Base-by-base conservation (phyloP, 352 stramenopile genomes). In the Aphanomyces astaci region DNA sequence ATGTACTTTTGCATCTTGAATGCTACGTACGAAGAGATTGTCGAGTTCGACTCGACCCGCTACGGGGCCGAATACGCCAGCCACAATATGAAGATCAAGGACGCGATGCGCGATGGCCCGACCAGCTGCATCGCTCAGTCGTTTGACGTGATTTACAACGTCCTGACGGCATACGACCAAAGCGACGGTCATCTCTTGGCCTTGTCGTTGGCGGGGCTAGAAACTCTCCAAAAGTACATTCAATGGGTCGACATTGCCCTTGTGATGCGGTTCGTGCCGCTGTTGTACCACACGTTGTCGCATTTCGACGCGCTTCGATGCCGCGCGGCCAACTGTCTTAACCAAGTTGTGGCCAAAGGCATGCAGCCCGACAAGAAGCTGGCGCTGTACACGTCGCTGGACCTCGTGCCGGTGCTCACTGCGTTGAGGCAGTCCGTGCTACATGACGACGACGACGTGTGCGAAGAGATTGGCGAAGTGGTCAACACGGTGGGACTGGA, bases 1-100 rank as follows among this genome's bases (percentile, higher is more conserved):
- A 89, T 96, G 78, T 96, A 92, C 71, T 91, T 97, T 49, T 84
- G 89, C 36, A 88, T 96, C 52, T 72, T 96, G n/a, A 78, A 86
- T 55, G 84, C 86, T 4, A 92, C 96, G 46, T 91, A 96, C 71
- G 88, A 96, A 66, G 90, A 97, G 68, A 94, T 97, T 62, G 90
- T 96, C 65, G 81, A 90, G 69, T 94, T 95, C 66, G 81, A 95
- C 71, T 76, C 82, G 31, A 76, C 85, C 63, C 75, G 80, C 4
- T 85, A 81, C 22, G 72, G 77, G 5, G 70, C 75, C 48, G 84
- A 93, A 49, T 76, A 82, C 10, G 73, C 74, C 5, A 46, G 30
- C 15, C 76, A 78, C 54, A 94, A 94, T 74, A 94, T 92, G 81
- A 77, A 76, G 57, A 91, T 95, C 64, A 95, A 95, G 57, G 87